These are phyloP conservation scores for Penicillium psychrofluorescens DNA, from an alignment of 495 filamentous ascomycete species.

Conservation along the genomic window DNA sequence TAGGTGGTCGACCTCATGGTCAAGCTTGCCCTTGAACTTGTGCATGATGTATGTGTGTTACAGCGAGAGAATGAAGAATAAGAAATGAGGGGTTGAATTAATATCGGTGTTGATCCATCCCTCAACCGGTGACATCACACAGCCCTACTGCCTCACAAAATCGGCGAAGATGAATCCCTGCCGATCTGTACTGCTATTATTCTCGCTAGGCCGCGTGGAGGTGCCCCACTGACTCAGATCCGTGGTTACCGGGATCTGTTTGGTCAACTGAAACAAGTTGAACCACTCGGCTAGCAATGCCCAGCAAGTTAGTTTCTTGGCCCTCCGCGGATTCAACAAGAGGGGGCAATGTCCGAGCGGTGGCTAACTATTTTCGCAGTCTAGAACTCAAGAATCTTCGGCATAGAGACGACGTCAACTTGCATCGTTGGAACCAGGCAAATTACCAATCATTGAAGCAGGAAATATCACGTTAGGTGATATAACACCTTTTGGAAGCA, in stretches of 20 bases:
- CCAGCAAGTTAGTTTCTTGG: background rate
- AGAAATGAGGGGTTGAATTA: background rate
- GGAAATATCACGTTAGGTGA: too few species aligned
- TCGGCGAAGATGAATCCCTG: too few species aligned
- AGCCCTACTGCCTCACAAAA: conserved; percentile 4
- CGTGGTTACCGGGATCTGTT: background rate
- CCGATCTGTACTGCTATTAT: too few species aligned
- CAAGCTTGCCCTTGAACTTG: conserved; percentile 21
- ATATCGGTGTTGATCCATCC: background rate
- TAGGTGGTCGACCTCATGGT: conserved; percentile 20
- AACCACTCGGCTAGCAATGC: background rate
- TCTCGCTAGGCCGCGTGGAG: too few species aligned
- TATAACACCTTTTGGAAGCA: too few species aligned
- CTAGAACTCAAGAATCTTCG: too few species aligned
- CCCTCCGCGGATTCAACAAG: background rate
- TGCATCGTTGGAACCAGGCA: too few species aligned
- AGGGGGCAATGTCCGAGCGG: too few species aligned
- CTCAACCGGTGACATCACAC: conserved; percentile 15
- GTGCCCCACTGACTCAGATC: background rate
- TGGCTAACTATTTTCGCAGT: too few species aligned
- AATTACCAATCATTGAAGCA: too few species aligned
- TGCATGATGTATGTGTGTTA: conserved; percentile 17
- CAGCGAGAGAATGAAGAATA: conserved; percentile 1
- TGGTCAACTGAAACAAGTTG: background rate
- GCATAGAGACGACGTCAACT: too few species aligned